Evolutionary conservation across 371 early-diverging fungal genomes (phyloP).

Genomic region (Mortierella sp.): DNA sequence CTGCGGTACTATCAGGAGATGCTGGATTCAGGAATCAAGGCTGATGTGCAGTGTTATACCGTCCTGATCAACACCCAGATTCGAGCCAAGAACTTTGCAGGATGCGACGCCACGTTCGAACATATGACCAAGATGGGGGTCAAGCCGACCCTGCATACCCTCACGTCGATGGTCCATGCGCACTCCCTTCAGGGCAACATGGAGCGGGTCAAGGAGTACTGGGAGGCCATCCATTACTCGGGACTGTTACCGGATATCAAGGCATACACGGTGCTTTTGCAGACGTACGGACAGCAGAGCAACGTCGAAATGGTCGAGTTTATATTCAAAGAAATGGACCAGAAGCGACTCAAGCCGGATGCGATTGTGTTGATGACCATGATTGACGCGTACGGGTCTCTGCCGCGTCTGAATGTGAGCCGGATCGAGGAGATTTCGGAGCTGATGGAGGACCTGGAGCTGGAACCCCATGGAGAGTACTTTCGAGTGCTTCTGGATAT

Average conservation of each 20-base stretch:
- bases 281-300: constrained; percentile 37
- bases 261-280: constrained; percentile 45
- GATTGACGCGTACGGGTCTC: constrained; percentile 21
- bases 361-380: constrained; percentile 31
- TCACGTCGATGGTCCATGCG: constrained; percentile 61
- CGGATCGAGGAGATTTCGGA: constrained; percentile 37
- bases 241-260: constrained; percentile 40
- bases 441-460: constrained; percentile 26
- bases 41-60: constrained; percentile 67
- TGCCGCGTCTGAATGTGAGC: constrained; percentile 32
- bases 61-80: constrained; percentile 63
- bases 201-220: constrained; percentile 58
- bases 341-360: constrained; percentile 25
- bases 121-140: constrained; percentile 41
- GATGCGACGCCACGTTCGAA: constrained; percentile 26
- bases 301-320: constrained; percentile 56
- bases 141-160: constrained; percentile 26
- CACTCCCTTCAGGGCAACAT: constrained; percentile 50
- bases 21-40: constrained; percentile 56
- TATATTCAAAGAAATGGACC: constrained; percentile 39
- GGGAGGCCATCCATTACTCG: constrained; percentile 36
- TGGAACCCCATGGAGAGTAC: constrained; percentile 37
- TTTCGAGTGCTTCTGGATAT: constrained; percentile 30
- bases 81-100: constrained; percentile 38
- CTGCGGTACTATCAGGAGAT: constrained; percentile 63